Base-by-base conservation (phyloP, 768 basidiomycete species). In the Mycena rebaudengoi region DNA sequence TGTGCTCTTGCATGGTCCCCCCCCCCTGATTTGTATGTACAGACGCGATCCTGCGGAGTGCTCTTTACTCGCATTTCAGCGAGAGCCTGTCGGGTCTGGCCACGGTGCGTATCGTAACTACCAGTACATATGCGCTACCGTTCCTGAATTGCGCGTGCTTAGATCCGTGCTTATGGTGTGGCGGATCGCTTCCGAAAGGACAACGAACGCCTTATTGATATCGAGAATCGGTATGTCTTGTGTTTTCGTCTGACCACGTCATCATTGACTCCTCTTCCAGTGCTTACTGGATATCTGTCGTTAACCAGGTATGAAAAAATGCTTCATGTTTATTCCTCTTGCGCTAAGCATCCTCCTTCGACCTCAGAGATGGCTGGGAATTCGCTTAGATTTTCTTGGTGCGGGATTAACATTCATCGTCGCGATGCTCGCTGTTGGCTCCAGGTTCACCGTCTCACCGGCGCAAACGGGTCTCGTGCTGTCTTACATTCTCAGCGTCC, bases 1-100 rank as follows among this genome's bases (percentile, higher is more conserved):
- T 48, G 33, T 50, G 35, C 21, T 41, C 50, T 52, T 18, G 14
- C 11, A 13, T 29, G 26, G 7, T 49, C 39, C n/a, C 23, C 8
- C 45, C 60, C 29, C 66, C 46, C 28, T 20, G 53, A 45, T 40
- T 32, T 23, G 7, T 23, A 6, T 50, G 44, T 48, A 25, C 64
- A 87, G 94, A 97, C 78, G 88, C 94, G 25, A 83, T 97, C n/a
- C 75, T 98, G 28, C 88, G 95, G 25, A 92, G 92, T 0, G 89
- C 91, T 0, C 77, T 98, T 18, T 98, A 98, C 73, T 90, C 94
- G 0, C 95, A 96, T 72, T 98, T 98, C 76, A 93, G 94, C 3
- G 96, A 98, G 78, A 92, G 91, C 28, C 80, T 98, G 12, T 90
- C 91, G 12, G 96, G 96, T 18, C 76, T 97, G 37, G 85, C 92